Conservation (phyloP, 495 filamentous ascomycete species). For the Mytilinidion resinicola region DNA sequence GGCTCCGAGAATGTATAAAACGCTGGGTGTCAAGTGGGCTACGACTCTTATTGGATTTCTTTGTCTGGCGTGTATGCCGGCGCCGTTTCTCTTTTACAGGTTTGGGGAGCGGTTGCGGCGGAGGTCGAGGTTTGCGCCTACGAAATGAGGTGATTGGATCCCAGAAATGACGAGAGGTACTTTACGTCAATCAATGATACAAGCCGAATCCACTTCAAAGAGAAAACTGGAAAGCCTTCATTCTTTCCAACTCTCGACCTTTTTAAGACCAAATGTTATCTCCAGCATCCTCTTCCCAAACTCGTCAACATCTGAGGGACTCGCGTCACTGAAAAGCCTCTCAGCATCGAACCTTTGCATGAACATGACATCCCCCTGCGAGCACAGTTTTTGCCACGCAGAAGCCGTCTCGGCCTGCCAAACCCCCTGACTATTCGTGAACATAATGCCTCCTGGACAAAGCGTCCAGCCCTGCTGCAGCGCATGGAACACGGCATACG, state of each 20-base stretch:
- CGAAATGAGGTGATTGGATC: no score
- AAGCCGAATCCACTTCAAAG: no score
- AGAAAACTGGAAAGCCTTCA: no score
- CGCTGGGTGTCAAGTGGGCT: neutral
- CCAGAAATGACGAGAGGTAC: no score
- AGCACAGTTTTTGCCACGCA: neutral
- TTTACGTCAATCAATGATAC: no score
- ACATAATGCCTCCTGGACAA: conserved; percentile 3
- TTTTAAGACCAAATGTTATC: neutral
- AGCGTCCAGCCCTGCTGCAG: conserved; percentile 3
- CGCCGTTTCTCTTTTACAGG: no score
- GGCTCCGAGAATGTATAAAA: neutral
- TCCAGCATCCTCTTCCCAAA: conserved; percentile 7
- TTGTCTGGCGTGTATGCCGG: no score
- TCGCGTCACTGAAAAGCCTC: neutral
- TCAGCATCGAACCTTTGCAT: neutral
- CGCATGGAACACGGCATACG: neutral
- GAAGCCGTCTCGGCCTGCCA: conserved; percentile 2
- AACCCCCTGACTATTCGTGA: conserved; percentile 2
- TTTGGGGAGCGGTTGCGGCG: no score
- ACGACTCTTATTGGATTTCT: neutral
- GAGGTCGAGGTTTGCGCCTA: no score
- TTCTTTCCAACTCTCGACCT: no score
- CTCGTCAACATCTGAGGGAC: conserved; percentile 1
- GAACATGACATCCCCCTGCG: neutral